Evolutionary conservation across 805 yeast species (phyloP), one percentile per base, ranked within the genome.

Genomic region (Spathaspora passalidarum): DNA sequence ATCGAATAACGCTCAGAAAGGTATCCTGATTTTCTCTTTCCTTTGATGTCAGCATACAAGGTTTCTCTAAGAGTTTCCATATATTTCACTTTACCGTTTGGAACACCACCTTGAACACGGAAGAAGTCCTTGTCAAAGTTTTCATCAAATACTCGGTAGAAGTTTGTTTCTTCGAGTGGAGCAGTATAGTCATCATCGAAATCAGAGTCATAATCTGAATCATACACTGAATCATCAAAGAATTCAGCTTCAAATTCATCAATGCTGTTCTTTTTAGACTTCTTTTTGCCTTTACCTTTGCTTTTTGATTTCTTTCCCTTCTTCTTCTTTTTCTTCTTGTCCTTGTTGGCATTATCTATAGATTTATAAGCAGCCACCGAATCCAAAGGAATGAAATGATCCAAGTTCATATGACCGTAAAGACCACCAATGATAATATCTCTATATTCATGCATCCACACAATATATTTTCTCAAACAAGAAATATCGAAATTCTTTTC

Each of bases 361-460:
- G 79, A 76, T 48, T 74, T 72, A 69, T 86, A 82, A 0, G 94
- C 88, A 52, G 79, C 77, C 40, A 74, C 76, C 1, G 88, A 76
- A 65, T 88, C 92, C 49, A 85, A 69, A 0, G 95, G 89, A 38
- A 86, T 74, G 60, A 86, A 88, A 66, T 88, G 96, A 60, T 89
- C 96, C 45, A 88, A 72, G 63, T 88, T 88, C 96, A 88, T 88
- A 60, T 88, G 96, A 0, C 96, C 96, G 61, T 78, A 88, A 23
- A 88, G 66, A 9, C 91, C 89, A 16, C 96, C 96, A 50, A 89
- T 72, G 21, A 88, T 85, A 35, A 88, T 78, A 61, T 88, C 96
- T 52, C 95, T 73, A 60, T 84, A 88, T 60, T 88, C 96, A 56
- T 87, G 80, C 29, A 82, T 66, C 96, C 96, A 88, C n/a, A 82